A percentile compares a stretch with the other conserved stretches of the same genome.
Conservation (phyloP, 2,329 filamentous ascomycete genomes). For the Lecanoromycetidae sp. region DNA sequence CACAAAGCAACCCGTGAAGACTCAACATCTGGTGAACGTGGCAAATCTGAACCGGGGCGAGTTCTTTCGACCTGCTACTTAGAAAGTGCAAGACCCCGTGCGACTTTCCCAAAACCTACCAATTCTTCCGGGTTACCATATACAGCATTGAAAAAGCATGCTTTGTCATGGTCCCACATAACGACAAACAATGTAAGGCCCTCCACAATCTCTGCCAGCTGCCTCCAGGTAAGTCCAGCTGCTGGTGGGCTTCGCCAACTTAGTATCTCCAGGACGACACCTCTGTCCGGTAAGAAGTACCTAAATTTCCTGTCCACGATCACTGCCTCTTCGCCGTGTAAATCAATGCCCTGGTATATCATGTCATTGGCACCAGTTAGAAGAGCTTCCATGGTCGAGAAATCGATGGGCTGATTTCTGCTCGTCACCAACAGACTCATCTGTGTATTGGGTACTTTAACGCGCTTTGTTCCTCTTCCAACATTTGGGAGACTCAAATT, state of each 20-base stretch:
- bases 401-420: not conserved
- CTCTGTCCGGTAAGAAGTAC: not conserved
- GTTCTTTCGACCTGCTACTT: not conserved
- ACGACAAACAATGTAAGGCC: not conserved
- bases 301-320: not conserved
- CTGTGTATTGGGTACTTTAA: not conserved
- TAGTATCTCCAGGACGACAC: not conserved
- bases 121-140: not conserved
- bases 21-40: too few species aligned
- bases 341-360: not conserved
- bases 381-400: not conserved
- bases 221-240: not conserved
- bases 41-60: too few species aligned
- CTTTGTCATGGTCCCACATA: not conserved
- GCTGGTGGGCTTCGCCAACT: not conserved
- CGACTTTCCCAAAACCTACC: not conserved
- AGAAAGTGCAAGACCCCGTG: not conserved
- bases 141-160: not conserved
- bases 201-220: not conserved
- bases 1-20: too few species aligned
- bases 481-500: not conserved
- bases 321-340: not conserved
- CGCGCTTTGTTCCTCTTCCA: not conserved
- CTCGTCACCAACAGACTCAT: not conserved
- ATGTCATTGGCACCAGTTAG: not conserved